Percentiles rank a stretch among this genome's conserved stretches.
Conservation (phyloP, 805 yeast species). For the Ogataea zsoltii region DNA sequence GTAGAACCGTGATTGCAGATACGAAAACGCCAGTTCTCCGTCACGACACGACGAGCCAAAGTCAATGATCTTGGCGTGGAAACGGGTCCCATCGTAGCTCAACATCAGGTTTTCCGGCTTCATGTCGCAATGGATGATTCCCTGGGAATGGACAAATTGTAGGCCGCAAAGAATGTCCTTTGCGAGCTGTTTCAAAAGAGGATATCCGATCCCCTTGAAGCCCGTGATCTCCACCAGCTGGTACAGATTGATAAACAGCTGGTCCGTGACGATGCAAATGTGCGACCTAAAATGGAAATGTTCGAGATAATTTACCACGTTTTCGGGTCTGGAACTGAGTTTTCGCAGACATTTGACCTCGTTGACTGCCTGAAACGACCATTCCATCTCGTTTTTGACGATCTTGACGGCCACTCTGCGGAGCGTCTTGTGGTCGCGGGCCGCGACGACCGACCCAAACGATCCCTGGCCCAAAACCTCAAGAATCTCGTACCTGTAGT, state of each 20-base stretch:
- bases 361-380: conserved; percentile 75
- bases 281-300: conserved; percentile 82
- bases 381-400: conserved; percentile 68
- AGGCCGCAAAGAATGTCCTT: conserved; percentile 60
- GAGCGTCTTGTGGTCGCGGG: conserved; percentile 64
- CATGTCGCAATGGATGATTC: conserved; percentile 78
- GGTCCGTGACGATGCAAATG: conserved; percentile 77
- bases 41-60: conserved; percentile 68
- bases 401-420: conserved; percentile 71
- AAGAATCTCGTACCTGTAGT: conserved; percentile 67
- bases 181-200: conserved; percentile 46
- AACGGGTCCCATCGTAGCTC: conserved; percentile 34
- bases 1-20: conserved; percentile 66
- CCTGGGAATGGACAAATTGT: conserved; percentile 52
- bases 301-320: conserved; percentile 56
- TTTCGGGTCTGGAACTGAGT: conserved; percentile 37
- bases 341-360: conserved; percentile 69
- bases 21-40: conserved; percentile 47
- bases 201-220: conserved; percentile 49
- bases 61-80: conserved; percentile 66
- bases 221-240: conserved; percentile 53
- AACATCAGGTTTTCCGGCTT: conserved; percentile 82
- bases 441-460: conserved; percentile 75
- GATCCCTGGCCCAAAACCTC: conserved; percentile 72
- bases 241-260: conserved; percentile 65